Percentiles rank a stretch among this genome's conserved stretches.
phyloP scores from a whole-genome alignment of 225 moss, liverwort and hornwort genomes.

The Ulota crispa region DNA sequence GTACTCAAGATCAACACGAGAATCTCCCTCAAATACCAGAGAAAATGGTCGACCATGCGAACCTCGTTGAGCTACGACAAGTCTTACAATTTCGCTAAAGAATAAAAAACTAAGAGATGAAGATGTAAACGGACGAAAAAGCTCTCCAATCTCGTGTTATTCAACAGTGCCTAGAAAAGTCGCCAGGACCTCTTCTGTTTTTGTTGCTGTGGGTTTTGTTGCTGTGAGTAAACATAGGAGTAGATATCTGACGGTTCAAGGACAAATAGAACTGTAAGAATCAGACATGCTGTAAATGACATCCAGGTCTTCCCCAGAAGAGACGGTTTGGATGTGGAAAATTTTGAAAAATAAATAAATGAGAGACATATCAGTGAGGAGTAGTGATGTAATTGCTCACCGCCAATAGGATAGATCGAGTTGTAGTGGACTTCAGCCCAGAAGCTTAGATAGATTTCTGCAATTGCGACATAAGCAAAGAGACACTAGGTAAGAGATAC shows the following conservation, averaged over 20 bases:
- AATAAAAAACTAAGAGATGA: background rate
- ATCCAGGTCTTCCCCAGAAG: slow-evolving; percentile 14
- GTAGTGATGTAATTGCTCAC: slow-evolving; percentile 31
- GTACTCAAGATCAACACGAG: slow-evolving; percentile 32
- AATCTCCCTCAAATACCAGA: slow-evolving; percentile 30
- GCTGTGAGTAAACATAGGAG: slow-evolving; percentile 24
- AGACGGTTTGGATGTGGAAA: background rate
- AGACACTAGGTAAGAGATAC: background rate
- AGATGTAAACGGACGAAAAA: slow-evolving; percentile 12
- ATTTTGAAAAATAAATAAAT: background rate
- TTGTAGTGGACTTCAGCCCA: slow-evolving; percentile 71
- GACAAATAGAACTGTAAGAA: slow-evolving; percentile 34
- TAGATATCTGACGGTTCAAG: slow-evolving; percentile 40
- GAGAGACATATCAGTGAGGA: background rate
- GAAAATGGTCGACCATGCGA: slow-evolving; percentile 38
- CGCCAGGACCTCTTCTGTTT: slow-evolving; percentile 47
- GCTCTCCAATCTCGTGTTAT: slow-evolving; percentile 14
- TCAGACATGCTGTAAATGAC: slow-evolving; percentile 23
- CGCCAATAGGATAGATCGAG: slow-evolving; percentile 55
- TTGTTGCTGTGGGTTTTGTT: slow-evolving; percentile 38
- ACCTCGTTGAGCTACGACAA: background rate
- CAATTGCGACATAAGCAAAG: slow-evolving; percentile 11
- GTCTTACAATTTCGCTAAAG: slow-evolving; percentile 8
- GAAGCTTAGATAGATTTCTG: slow-evolving; percentile 67
- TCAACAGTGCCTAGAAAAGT: slow-evolving; percentile 45